phyloP scores from a whole-genome alignment of 768 basidiomycete species.

The Kwoniella dejecticola region DNA sequence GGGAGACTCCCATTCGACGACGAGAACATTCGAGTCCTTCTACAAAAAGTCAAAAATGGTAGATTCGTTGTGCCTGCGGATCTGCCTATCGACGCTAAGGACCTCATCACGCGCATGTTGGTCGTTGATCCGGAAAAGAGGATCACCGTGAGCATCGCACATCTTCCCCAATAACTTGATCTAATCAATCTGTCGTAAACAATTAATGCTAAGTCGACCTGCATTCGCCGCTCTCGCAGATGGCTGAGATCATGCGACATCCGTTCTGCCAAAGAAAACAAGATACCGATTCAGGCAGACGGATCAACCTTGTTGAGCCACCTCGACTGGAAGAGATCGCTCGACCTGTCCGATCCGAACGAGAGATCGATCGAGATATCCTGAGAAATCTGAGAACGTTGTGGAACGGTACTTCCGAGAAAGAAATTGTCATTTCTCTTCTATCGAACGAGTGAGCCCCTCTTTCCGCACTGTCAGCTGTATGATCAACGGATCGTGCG shows the following conservation, averaged over 20 bases:
- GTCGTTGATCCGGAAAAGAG: slow-evolving; percentile 77
- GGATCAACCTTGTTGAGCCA: slow-evolving; percentile 58
- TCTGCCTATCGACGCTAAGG: slow-evolving; percentile 79
- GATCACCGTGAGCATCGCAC: slow-evolving; percentile 65
- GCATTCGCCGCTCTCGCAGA: too few relatives aligned
- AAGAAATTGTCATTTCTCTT: slow-evolving; percentile 48
- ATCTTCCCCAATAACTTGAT: slow-evolving; percentile 37
- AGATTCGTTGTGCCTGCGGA: slow-evolving; percentile 79
- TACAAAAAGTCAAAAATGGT: slow-evolving; percentile 83
- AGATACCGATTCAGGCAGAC: slow-evolving; percentile 34
- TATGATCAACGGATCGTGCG: too few relatives aligned
- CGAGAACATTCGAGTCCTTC: slow-evolving; percentile 67
- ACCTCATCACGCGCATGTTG: slow-evolving; percentile 83
- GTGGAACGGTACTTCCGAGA: slow-evolving; percentile 65
- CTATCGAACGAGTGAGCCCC: slow-evolving; percentile 44
- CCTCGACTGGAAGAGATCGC: slow-evolving; percentile 72
- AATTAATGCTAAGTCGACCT: too few relatives aligned
- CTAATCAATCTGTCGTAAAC: too few relatives aligned
- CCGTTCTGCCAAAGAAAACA: slow-evolving; percentile 71
- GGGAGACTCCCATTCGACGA: slow-evolving; percentile 93
- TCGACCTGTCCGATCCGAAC: slow-evolving; percentile 67
- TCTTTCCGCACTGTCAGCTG: too few relatives aligned
- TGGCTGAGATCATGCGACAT: slow-evolving; percentile 79
- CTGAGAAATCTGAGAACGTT: slow-evolving; percentile 77
- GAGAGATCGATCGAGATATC: slow-evolving; percentile 74